Evolutionary conservation across 208 protist species (phyloP).

Genomic region (Trypanosoma lewisi): DNA sequence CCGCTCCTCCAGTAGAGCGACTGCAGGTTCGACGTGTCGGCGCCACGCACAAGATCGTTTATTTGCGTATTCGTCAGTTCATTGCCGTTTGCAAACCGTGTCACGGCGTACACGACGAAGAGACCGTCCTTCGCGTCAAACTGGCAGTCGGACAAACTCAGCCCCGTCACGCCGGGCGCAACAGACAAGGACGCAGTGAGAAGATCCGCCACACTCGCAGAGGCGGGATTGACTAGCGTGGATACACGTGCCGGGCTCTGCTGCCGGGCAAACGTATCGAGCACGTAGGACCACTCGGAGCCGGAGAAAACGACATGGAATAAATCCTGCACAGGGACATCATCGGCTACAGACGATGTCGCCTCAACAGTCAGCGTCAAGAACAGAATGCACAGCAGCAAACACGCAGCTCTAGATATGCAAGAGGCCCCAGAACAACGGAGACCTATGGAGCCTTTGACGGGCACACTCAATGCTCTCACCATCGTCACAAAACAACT

Average conservation of each 20-base stretch:
- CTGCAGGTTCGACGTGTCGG: neutral
- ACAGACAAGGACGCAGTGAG: neutral
- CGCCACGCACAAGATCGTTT: neutral
- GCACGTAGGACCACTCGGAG: neutral
- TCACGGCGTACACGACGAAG: slow-evolving; percentile 1
- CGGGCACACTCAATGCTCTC: no score
- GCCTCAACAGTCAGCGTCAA: no score
- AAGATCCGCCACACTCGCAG: neutral
- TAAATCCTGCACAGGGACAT: neutral
- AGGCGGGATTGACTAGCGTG: neutral
- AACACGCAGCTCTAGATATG: no score
- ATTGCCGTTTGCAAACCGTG: neutral
- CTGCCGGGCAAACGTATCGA: neutral
- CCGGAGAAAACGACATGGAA: neutral
- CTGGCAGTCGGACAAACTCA: neutral
- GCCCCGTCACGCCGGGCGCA: neutral
- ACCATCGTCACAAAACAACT: no score
- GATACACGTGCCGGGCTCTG: neutral
- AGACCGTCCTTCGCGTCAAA: neutral
- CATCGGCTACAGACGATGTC: no score
- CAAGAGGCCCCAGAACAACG: no score
- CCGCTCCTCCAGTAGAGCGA: slow-evolving; percentile 2
- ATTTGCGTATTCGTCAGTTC: slow-evolving; percentile 3
- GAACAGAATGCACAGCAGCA: no score
- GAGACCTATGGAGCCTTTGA: no score